Evolutionary conservation across 2,329 filamentous ascomycete genomes (phyloP), one percentile per base, ranked within the genome.

Genomic region (Alternaria dauci): DNA sequence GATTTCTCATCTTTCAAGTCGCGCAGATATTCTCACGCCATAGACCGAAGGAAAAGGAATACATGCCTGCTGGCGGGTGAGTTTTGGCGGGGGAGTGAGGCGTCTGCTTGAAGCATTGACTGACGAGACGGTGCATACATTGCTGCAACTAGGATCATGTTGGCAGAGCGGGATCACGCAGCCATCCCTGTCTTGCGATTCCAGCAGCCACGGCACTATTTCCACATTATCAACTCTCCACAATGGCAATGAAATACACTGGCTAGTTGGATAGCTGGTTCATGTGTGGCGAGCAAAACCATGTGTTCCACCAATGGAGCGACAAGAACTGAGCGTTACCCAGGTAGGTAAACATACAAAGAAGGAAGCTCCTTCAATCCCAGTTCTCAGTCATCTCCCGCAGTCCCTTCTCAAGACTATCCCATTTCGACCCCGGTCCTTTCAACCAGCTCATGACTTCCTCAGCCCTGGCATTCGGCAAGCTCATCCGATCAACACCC

Each of bases 381-480:
- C 66, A 66, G 12, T 54, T 46, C n/a, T 55, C 60, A 54, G 52
- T 61, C 59, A 66, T 65, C 1, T 58, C 69, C 51, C 34, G 53
- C 25, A 76, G 54, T 16, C 63, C 66, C 12, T 67, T 65, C 58
- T 74, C 71, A 44, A 75, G 54, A 8, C 60, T 51, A 56, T 69
- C 70, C 70, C 74, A 77, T 2, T 65, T 67, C 18, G 63, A 78
- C 1, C 69, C 72, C 25, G 62, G 52, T 3, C 68, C 69, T 46
- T 76, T 76, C 4, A 72, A 52, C 66, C 73, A 72, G 46, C 44
- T 62, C 55, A 78, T 38, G 11, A 78, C 47, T 43, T 71, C 71
- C 57, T 72, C 68, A 1, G 74, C 71, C 23, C 68, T 63, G 53
- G 62, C 55, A 28, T 65, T 71, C 18, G 61, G 71, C 53, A 69